Evolutionary conservation across 345 rosid species (phyloP), one percentile per base, ranked within the genome.

Genomic region (Sonneratia caseolaris): DNA sequence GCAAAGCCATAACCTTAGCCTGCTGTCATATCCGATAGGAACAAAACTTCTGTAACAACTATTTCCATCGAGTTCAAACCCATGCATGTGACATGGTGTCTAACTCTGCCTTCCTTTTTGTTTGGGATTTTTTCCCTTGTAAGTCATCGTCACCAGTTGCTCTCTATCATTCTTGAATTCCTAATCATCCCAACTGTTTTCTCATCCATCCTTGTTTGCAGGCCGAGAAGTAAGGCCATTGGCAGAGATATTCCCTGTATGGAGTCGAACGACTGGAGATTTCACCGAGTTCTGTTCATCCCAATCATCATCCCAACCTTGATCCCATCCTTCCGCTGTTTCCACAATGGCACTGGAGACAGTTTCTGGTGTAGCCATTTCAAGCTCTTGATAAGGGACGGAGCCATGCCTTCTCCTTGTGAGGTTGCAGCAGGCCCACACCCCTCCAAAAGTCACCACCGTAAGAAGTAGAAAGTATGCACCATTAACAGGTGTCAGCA

Each of bases 271-370:
- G 18, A 78, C 83, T 0, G 96, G 96, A 6, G 97, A 85, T 72
- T 85, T 91, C 72, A 92, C 92, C 24, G 93, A 87, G 59, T 80
- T 83, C 38, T 84, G 86, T 9, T 89, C 97, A 21, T 95, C 91
- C 97, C 99, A 95, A 72, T 92, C 89, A 55, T 92, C 97, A 75
- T 91, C 97, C 99, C 99, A 94, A 16, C 80, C 95, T 57, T 87
- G 79, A 73, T 91, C 99, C 99, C 99, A 95, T 74, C 85, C 87
- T 79, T 84, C 96, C 4, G 87, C 92, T 43, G 91, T 76, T 77
- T 88, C 97, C 6, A 76, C 85, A 37, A 72, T 76, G 40, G 80
- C 81, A 21, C 36, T 13, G 13, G 51, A 9, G 51, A 13, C 76
- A 37, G 91, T 77, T 77, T 82, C 89, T 0, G 84, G 83, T 75